Evolutionary conservation across 2,329 filamentous ascomycete species (phyloP).

Genomic region (Ophiostoma triangulosporum): DNA sequence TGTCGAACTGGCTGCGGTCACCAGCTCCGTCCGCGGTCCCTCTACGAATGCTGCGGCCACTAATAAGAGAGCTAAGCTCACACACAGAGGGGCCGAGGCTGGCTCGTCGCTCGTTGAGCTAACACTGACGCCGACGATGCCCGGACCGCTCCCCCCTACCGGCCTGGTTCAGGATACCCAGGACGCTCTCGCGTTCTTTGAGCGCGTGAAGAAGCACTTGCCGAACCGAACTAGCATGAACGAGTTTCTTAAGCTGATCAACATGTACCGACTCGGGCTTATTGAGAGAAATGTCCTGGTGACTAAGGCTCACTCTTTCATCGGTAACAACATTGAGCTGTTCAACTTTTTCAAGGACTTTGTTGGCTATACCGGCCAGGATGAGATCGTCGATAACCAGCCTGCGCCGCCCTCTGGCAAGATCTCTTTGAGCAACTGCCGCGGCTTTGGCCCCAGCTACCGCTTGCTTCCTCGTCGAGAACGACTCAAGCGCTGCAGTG

Average conservation of each 20-base stretch:
- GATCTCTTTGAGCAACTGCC: conserved; percentile 89
- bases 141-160: conserved; percentile 71
- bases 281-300: conserved; percentile 76
- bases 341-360: conserved; percentile 79
- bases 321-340: conserved; percentile 79
- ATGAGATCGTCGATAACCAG: conserved; percentile 66
- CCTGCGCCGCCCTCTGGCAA: conserved; percentile 63
- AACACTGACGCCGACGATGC: conserved; percentile 75
- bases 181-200: conserved; percentile 88
- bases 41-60: conserved; percentile 21
- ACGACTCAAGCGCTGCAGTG: conserved; percentile 80
- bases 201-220: conserved; percentile 91
- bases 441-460: conserved; percentile 91
- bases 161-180: conserved; percentile 58
- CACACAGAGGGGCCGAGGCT: conserved; percentile 47
- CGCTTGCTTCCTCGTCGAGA: conserved; percentile 78
- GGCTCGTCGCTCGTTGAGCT: conserved; percentile 56
- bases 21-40: conserved; percentile 23
- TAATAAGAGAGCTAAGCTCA: conserved; percentile 59
- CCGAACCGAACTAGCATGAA: conserved; percentile 85
- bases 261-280: conserved; percentile 83
- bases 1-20: conserved; percentile 24
- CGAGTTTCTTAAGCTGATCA: conserved; percentile 94
- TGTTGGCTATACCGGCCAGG: conserved; percentile 62
- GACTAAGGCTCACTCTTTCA: conserved; percentile 71